These are phyloP conservation scores for Boechera divaricarpa DNA, from an alignment of 345 rosid species.

Conservation along the genomic window DNA sequence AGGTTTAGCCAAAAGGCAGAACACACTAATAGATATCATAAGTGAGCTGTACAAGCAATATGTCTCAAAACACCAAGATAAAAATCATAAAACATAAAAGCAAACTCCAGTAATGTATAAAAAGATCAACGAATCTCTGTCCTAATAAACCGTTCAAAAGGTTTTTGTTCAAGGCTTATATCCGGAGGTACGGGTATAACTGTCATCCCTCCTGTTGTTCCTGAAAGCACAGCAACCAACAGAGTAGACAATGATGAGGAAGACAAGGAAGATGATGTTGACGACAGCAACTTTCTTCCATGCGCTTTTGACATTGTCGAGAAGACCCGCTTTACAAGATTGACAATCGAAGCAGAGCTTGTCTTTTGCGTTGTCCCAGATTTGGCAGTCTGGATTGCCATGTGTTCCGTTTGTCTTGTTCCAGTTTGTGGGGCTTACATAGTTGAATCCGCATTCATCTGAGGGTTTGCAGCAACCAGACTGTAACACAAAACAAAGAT, in stretches of 20 bases:
- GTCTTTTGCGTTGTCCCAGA: constrained; percentile 57
- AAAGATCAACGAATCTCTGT: constrained; percentile 35
- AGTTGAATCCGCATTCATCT: constrained; percentile 62
- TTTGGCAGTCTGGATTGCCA: constrained; percentile 61
- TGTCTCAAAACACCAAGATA: constrained; percentile 30
- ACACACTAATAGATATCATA: constrained; percentile 26
- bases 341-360: constrained; percentile 78
- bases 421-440: constrained; percentile 67
- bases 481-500: constrained; percentile 48
- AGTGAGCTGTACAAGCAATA: constrained; percentile 41
- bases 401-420: constrained; percentile 30
- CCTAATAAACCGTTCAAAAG: constrained; percentile 20
- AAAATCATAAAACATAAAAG: constrained; percentile 19
- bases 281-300: constrained; percentile 96
- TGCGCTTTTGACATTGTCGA: constrained; percentile 75
- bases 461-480: constrained; percentile 99
- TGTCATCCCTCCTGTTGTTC: constrained; percentile 71
- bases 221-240: constrained; percentile 96
- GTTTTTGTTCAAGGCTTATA: constrained; percentile 46
- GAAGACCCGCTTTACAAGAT: constrained; percentile 92
- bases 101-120: constrained; percentile 13
- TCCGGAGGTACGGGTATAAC: constrained; percentile 34
- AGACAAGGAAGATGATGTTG: constrained; percentile 76
- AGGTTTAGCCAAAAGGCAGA: constrained; percentile 27
- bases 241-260: constrained; percentile 86